A percentile compares a stretch with the other conserved stretches of the same genome.
Evolutionary conservation across 441 rosid genomes (phyloP).

Genomic region (Viola pubescens): DNA sequence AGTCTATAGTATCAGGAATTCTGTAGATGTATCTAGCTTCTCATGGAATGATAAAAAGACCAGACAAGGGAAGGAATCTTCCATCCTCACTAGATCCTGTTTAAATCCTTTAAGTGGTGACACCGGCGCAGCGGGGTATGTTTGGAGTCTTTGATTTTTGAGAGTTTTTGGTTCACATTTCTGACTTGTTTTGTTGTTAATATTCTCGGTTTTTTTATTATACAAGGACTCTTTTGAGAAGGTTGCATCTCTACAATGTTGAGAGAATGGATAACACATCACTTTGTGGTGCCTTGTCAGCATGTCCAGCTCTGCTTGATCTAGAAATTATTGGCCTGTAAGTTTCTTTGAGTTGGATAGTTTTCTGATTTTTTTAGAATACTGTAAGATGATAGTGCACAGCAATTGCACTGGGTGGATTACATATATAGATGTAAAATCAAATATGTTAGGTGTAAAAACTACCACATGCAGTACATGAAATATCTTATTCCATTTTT

Average conservation of each 20-base stretch:
- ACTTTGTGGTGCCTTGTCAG: constrained; percentile 51
- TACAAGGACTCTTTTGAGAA: constrained; percentile 56
- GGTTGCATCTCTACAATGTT: constrained; percentile 70
- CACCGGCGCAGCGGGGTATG: constrained; percentile 53
- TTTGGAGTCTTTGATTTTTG: constrained; percentile 1
- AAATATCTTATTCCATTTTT: constrained; percentile 1
- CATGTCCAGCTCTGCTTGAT: constrained; percentile 63
- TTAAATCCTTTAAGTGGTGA: constrained; percentile 46
- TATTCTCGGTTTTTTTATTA: constrained; percentile 19
- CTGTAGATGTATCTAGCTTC: constrained; percentile 53
- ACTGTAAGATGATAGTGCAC: neutral
- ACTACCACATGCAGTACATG: neutral
- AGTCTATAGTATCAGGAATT: constrained; percentile 49
- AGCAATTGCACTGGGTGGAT: neutral
- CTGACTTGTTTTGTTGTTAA: constrained; percentile 14
- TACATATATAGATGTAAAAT: neutral
- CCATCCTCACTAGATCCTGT: constrained; percentile 65
- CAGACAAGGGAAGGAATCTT: constrained; percentile 66
- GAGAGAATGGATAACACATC: constrained; percentile 44
- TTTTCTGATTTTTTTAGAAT: constrained; percentile 8
- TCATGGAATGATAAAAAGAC: constrained; percentile 71
- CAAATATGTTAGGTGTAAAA: too few relatives aligned
- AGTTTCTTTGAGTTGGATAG: constrained; percentile 28
- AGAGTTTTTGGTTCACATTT: neutral
- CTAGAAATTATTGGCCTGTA: constrained; percentile 83